A percentile compares a stretch with the other conserved stretches of the same genome.
phyloP scores from a whole-genome alignment of 2,329 filamentous ascomycete species.

The Teratosphaeria gauchensis region DNA sequence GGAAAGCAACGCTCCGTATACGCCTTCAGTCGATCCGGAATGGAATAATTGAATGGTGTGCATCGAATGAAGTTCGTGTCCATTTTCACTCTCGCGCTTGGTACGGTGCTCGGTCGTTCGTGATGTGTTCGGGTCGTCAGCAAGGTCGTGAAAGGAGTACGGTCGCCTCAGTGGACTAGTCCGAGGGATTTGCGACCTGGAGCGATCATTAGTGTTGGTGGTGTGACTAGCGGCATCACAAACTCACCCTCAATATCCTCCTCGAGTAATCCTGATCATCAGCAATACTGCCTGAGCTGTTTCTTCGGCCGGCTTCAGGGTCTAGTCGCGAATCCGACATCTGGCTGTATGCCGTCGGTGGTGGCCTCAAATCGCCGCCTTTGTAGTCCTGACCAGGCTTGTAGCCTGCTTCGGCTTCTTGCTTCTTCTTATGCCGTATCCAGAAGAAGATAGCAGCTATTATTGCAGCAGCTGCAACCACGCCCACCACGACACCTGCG shows the following conservation, averaged over 20 bases:
- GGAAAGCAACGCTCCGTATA: background rate
- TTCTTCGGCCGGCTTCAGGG: slow-evolving; percentile 47
- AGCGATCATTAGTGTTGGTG: background rate
- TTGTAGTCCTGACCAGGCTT: slow-evolving; percentile 66
- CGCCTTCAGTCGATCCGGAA: background rate
- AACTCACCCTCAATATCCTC: slow-evolving; percentile 79
- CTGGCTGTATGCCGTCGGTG: slow-evolving; percentile 54
- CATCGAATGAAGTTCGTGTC: background rate
- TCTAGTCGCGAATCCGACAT: slow-evolving; percentile 79
- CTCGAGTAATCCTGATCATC: slow-evolving; percentile 96
- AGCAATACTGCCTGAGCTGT: slow-evolving; percentile 86
- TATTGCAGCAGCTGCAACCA: slow-evolving; percentile 58
- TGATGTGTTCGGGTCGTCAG: background rate
- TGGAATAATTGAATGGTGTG: background rate
- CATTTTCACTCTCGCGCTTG: background rate
- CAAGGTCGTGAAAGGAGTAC: no score
- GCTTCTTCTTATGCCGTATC: slow-evolving; percentile 64
- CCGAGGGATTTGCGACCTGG: background rate
- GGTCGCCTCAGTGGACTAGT: background rate
- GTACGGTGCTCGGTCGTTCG: background rate
- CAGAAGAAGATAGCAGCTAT: slow-evolving; percentile 63
- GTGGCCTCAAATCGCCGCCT: slow-evolving; percentile 45
- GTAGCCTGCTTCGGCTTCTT: slow-evolving; percentile 74
- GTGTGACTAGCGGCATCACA: background rate
- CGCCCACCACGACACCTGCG: slow-evolving; percentile 76